These are phyloP conservation scores for Mycena amicta DNA, from an alignment of 768 basidiomycete genomes.

Conservation along the genomic window DNA sequence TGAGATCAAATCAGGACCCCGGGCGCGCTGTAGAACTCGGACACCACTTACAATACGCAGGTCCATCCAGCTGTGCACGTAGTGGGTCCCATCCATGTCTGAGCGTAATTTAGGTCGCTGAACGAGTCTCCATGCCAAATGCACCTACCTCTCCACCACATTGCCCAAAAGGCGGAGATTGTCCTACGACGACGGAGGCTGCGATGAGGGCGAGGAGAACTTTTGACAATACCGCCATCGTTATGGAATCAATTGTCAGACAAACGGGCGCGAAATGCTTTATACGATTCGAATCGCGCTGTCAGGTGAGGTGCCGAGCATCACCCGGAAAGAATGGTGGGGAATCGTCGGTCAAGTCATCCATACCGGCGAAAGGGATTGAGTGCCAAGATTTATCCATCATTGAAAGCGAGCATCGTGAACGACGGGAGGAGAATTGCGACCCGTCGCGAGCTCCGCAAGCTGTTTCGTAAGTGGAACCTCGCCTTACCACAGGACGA, in stretches of 20 bases:
- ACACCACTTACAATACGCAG: constrained; percentile 21
- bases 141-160: constrained; percentile 23
- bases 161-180: constrained; percentile 19
- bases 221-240: constrained; percentile 23
- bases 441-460: constrained; percentile 12
- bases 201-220: constrained; percentile 23
- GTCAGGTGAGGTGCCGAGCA: constrained; percentile 20
- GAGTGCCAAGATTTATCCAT: constrained; percentile 22
- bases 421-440: constrained; percentile 16
- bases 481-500: no score
- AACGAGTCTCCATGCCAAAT: no score
- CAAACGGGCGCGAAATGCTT: constrained; percentile 14
- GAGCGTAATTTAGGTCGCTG: no score
- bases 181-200: constrained; percentile 20
- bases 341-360: constrained; percentile 20
- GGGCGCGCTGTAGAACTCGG: no score
- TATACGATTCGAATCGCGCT: constrained; percentile 19
- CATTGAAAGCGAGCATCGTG: constrained; percentile 13
- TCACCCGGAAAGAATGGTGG: constrained; percentile 21
- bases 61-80: constrained; percentile 24
- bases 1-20: no score
- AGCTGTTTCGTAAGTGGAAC: no score
- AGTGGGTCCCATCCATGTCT: constrained; percentile 21
- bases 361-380: constrained; percentile 17
- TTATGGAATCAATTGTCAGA: constrained; percentile 11